A percentile compares a stretch with the other conserved stretches of the same genome.
These are phyloP conservation scores for Barbatosphaeria neglecta DNA, from an alignment of 495 filamentous ascomycete genomes.

Conservation along the genomic window DNA sequence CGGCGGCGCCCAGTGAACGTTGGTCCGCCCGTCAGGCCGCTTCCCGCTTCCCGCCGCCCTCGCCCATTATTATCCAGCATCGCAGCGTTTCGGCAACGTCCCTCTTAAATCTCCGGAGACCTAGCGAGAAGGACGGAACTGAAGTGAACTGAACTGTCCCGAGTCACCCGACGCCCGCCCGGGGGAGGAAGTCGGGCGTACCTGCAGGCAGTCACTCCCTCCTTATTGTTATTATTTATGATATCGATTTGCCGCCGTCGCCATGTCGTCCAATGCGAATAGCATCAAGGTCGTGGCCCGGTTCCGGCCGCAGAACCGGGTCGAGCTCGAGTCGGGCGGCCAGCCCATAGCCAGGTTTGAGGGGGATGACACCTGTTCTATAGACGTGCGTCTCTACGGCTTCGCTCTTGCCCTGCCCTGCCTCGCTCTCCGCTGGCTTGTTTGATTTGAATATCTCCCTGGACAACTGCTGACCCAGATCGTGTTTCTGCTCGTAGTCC, in stretches of 20 bases:
- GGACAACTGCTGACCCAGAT: not conserved
- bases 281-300: conserved; percentile 81
- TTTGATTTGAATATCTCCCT: not conserved
- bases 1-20: too few species aligned
- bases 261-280: conserved; percentile 38
- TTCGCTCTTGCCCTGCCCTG: conserved; percentile 1
- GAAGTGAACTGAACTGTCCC: too few species aligned
- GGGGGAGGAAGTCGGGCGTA: too few species aligned
- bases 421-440: not conserved
- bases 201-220: too few species aligned
- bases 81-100: too few species aligned
- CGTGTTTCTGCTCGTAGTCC: conserved; percentile 43
- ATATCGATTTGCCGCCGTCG: conserved; percentile 24
- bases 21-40: too few species aligned
- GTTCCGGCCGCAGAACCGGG: conserved; percentile 92
- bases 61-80: too few species aligned
- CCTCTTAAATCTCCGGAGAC: too few species aligned
- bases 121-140: too few species aligned
- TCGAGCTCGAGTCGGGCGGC: conserved; percentile 81
- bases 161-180: too few species aligned
- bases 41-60: too few species aligned
- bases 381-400: conserved; percentile 53
- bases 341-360: conserved; percentile 83
- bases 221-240: conserved; percentile 11
- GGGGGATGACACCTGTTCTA: conserved; percentile 74